phyloP scores from a whole-genome alignment of 192 early-diverging fungal species.

The Umbelopsis vinacea region DNA sequence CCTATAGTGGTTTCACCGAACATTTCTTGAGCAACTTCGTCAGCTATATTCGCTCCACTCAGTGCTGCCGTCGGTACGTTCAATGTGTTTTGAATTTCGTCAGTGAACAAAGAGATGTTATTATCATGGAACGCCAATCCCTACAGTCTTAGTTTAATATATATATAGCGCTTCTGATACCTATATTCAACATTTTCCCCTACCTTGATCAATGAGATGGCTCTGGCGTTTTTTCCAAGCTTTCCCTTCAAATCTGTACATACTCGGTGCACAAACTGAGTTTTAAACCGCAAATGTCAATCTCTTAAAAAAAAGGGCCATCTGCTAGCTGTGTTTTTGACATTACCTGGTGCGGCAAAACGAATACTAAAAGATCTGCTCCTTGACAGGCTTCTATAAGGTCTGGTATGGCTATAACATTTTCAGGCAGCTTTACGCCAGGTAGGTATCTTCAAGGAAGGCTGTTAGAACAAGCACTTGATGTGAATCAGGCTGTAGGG shows the following conservation, averaged over 20 bases:
- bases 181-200: not conserved
- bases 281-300: not conserved
- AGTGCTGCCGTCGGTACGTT: conserved; percentile 71
- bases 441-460: conserved; percentile 71
- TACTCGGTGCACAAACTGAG: conserved; percentile 74
- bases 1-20: conserved; percentile 96
- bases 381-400: conserved; percentile 71
- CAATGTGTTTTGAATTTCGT: conserved; percentile 52
- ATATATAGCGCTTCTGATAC: not conserved
- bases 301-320: not conserved
- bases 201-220: conserved; percentile 90
- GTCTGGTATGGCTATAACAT: conserved; percentile 84
- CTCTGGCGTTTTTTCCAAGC: conserved; percentile 69
- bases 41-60: conserved; percentile 95
- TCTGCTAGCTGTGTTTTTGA: not conserved
- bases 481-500: not conserved
- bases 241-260: conserved; percentile 78
- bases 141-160: not conserved
- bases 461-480: not conserved
- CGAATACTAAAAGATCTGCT: conserved; percentile 90
- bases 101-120: conserved; percentile 74
- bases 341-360: conserved; percentile 81
- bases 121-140: conserved; percentile 77
- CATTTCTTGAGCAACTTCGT: conserved; percentile 89
- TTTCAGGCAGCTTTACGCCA: conserved; percentile 77